Evolutionary conservation across 2,329 filamentous ascomycete genomes (phyloP), one percentile per base, ranked within the genome.

Genomic region (Phyllosticta paracitricarpa): DNA sequence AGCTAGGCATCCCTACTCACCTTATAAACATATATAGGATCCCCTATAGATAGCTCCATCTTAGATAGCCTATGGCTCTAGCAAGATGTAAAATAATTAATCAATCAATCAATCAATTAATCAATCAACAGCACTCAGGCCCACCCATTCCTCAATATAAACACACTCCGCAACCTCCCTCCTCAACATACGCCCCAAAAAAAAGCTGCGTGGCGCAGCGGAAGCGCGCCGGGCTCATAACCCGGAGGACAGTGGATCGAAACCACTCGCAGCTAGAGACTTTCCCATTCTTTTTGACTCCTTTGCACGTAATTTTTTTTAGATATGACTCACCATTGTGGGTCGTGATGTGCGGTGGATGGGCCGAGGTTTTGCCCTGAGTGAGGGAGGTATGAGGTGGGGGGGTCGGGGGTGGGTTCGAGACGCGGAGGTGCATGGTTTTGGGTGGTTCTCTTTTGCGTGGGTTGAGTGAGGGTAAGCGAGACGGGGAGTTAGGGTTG

Each of bases 171-270:
- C 19, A 4, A 26, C 3, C 0, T 6, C 3, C 19, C 19, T 3
- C 1, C 51, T 12, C 52, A 60, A 51, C 30, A 22, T 25, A 53
- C 26, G 9, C 10, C 33, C 9, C 48, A 4, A 30, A 56, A 64
- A 62, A 67, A 69, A 22, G 67, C 67, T 69, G 63, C 64, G 65
- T 69, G 67, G 67, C 67, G 67, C 67, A 69, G 67, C 64, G 67
- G 67, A 69, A 69, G 67, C 67, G 67, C 67, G 67, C 67, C 67
- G 67, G 67, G 67, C 67, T 69, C 67, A 69, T 69, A 69, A 69
- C 67, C 67, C 67, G 67, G 67, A 69, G 67, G 67, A 68, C 67
- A 65, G 60, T 64, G 67, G 67, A 69, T 69, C 67, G 67, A 69
- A 69, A 69, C 67, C 67, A 64, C 60, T 65, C 65, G 64, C 63